Evolutionary conservation across 139 green algal species (phyloP), one percentile per base, ranked within the genome.

Genomic region (Picochlorum costavermella): DNA sequence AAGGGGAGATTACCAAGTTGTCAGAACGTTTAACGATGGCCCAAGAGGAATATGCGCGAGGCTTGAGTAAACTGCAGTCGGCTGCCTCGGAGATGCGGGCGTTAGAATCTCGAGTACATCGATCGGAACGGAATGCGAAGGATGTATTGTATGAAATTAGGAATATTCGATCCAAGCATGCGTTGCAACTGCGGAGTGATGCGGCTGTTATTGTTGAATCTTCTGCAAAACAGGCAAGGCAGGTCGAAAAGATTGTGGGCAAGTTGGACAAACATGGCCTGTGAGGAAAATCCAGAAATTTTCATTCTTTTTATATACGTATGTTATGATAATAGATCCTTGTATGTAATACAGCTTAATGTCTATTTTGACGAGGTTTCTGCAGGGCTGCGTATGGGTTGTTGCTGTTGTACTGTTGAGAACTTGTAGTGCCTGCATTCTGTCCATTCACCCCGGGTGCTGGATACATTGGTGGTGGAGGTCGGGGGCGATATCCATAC

Each of bases 161-260:
- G 13, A 45, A 64, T 55, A 64, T 81, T 14, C 60, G 36, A 6
- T 65, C 74, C 40, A 75, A 75, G 53, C 31, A 67, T 2, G 74
- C 71, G 2, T 65, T 81, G 45, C 60, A 70, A 50, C 46, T 81
- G 65, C 65, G 74, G 23, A 61, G 58, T 20, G 71, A 81, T 44
- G 50, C 61, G 5, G 74, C 74, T 14, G 23, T 62, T 25, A 43
- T 45, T 29, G 56, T 46, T 5, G 45, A 63, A 6, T n/a, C 36
- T n/a, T 48, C 60, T 3, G 14, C 10, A 37, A 28, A 12, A 50
- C 70, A 76, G 29, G 13, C n/a, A 20, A n/a, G 5, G 6, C 14
- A 28, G 8, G 37, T 76, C 13, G 70, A 76, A 13, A 69, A 58
- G 30, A 16, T 63, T 26, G 28, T 76, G 25, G 25, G 20, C 26